Base-by-base conservation (phyloP, 2,329 filamentous ascomycete species). In the Myriangium duriaei region DNA sequence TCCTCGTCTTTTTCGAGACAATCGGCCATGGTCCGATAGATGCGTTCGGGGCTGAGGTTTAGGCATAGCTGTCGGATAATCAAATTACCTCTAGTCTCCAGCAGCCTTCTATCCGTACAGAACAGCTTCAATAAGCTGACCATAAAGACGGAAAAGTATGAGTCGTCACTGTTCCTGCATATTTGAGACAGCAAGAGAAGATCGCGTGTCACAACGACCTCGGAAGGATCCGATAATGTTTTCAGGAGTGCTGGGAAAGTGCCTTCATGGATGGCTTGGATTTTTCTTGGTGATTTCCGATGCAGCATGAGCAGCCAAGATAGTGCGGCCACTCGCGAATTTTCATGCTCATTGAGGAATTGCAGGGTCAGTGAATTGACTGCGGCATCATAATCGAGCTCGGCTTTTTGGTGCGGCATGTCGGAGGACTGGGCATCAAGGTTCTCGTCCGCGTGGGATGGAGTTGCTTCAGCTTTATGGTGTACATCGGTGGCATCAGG, bases 221-320 rank as follows among this genome's bases (percentile, higher is more conserved):
- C 91, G 5, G 88, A 83, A 5, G 88, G 85, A 57, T 98, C 91
- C 0, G 88, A 96, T 1, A 98, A 69, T 0, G 91, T 98, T 62
- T 98, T 98, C 19, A 98, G 75, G 18, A 98, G 66, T 13, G 88
- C 91, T 10, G 91, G 91, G 53, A 98, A 98, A 0, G 88, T 96
- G 34, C 88, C 91, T 52, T 96, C 91, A 48, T 96, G 94, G 54
- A 95, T 94, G 6, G 88, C 87, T 28, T 96, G 71, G 11, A 68
- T 67, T 57, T 94, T 95, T 37, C 81, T 74, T 1, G 91, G 91
- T 3, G 91, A 88, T 64, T 95, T 96, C 46, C 84, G 76, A 57
- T 98, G 91, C 29, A 98, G 69, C 88, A 96, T 96, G 42, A 96
- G 91, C 40, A 98, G 71, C 91, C 91, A 98, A 4, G 83, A 88